Percentiles rank a stretch among this genome's conserved stretches.
These are phyloP conservation scores for Laburnicola sp. DNA, from an alignment of 2,329 filamentous ascomycete species.

Conservation along the genomic window DNA sequence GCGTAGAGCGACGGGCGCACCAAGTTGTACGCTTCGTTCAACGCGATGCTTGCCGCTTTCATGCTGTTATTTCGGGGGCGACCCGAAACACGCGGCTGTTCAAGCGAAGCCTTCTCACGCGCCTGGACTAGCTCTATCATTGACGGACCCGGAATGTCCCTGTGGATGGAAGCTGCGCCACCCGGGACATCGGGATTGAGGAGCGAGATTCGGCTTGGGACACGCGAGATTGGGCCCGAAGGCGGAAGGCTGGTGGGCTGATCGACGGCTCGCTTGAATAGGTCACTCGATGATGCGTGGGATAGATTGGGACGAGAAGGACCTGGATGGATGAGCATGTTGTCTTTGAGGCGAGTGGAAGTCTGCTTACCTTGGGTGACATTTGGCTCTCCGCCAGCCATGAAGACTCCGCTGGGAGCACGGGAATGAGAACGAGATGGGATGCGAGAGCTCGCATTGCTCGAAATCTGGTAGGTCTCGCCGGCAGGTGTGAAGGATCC, in stretches of 20 bases:
- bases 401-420: not conserved
- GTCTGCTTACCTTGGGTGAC: not conserved
- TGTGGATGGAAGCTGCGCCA: not conserved
- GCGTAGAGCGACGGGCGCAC: too few species aligned
- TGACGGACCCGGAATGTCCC: not conserved
- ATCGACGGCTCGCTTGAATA: not conserved
- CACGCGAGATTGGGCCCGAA: not conserved
- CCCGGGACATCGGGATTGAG: too few species aligned
- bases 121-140: not conserved
- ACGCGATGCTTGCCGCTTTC: slow-evolving; percentile 6
- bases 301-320: not conserved
- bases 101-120: slow-evolving; percentile 2
- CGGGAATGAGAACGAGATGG: not conserved
- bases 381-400: not conserved
- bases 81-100: slow-evolving; percentile 5
- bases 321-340: not conserved
- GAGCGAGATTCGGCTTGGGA: not conserved
- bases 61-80: slow-evolving; percentile 20
- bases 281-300: not conserved
- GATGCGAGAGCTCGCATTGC: not conserved
- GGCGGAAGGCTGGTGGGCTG: not conserved
- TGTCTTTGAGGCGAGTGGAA: not conserved
- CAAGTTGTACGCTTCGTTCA: slow-evolving; percentile 24
- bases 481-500: not conserved
- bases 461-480: not conserved